These are phyloP conservation scores for Zea luxurians DNA, from an alignment of 176 grass and related monocot species.

Conservation along the genomic window DNA sequence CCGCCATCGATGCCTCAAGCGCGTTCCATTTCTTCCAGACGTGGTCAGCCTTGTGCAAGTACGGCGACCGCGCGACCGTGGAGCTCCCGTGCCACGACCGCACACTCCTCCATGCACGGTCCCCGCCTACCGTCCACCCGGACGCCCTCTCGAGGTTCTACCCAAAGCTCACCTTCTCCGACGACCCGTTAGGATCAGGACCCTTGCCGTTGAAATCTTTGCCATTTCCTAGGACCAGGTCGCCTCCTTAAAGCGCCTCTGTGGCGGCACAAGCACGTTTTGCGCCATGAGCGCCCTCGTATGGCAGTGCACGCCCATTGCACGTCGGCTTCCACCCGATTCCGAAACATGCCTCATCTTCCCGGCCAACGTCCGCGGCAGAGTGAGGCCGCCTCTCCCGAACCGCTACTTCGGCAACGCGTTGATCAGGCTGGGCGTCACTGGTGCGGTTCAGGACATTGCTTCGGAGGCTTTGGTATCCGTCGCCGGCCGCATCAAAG, in stretches of 20 bases:
- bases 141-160: not conserved
- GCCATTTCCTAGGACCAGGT: constrained; percentile 31
- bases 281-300: constrained; percentile 25
- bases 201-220: not conserved
- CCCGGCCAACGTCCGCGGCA: constrained; percentile 9
- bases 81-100: not conserved
- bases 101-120: not conserved
- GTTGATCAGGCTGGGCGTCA: constrained; percentile 5
- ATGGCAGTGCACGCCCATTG: constrained; percentile 41
- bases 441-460: constrained; percentile 7
- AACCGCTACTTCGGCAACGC: constrained; percentile 41
- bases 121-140: not conserved
- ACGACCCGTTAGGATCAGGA: not conserved
- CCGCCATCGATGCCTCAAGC: not conserved
- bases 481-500: not conserved
- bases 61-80: not conserved
- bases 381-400: constrained; percentile 29
- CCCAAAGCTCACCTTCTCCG: not conserved
- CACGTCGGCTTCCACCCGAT: not conserved
- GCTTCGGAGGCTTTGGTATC: constrained; percentile 16
- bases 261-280: constrained; percentile 28
- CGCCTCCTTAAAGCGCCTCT: not conserved
- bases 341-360: constrained; percentile 7
- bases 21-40: not conserved
- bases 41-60: not conserved